Evolutionary conservation across 2,329 filamentous ascomycete species (phyloP).

Genomic region (Phymatotrichopsis omnivora): DNA sequence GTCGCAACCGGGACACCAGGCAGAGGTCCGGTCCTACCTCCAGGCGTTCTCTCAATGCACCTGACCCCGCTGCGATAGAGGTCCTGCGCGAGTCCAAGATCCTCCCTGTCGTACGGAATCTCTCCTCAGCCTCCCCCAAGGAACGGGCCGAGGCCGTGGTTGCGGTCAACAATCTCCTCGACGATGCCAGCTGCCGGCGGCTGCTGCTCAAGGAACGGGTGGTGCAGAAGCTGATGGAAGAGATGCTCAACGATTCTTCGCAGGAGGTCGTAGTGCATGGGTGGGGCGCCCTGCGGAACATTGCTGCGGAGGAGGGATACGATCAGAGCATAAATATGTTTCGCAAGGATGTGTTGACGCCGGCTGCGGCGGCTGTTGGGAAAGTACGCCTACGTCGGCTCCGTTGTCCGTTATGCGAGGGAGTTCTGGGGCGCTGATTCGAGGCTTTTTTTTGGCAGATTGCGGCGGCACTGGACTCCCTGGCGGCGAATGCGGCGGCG

Average conservation of each 20-base stretch:
- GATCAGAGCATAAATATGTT: constrained; percentile 59
- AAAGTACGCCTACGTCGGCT: constrained; percentile 37
- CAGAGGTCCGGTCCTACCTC: constrained; percentile 11
- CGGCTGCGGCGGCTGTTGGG: constrained; percentile 41
- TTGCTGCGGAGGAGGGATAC: constrained; percentile 53
- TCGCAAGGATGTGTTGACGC: constrained; percentile 49
- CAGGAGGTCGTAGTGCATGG: constrained; percentile 55
- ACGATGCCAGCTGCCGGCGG: constrained; percentile 53
- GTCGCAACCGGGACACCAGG: constrained; percentile 8
- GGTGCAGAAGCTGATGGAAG: constrained; percentile 51
- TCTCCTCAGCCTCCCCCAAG: constrained; percentile 50
- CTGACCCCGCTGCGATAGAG: constrained; percentile 15
- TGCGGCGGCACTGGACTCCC: constrained; percentile 26
- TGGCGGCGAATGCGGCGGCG: constrained; percentile 8
- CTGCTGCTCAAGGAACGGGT: constrained; percentile 56
- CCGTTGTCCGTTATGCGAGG: background rate
- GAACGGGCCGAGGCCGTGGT: constrained; percentile 50
- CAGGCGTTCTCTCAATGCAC: constrained; percentile 15
- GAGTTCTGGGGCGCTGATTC: background rate
- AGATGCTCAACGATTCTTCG: constrained; percentile 53
- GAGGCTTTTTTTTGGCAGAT: constrained; percentile 36
- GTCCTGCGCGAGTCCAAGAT: constrained; percentile 54
- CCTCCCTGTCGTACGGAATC: constrained; percentile 51
- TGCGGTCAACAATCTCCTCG: constrained; percentile 48
- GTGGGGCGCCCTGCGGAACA: constrained; percentile 55